Evolutionary conservation across 139 green algal genomes (phyloP), one percentile per base, ranked within the genome.

Genomic region (Pseudopediastrum boryanum): DNA sequence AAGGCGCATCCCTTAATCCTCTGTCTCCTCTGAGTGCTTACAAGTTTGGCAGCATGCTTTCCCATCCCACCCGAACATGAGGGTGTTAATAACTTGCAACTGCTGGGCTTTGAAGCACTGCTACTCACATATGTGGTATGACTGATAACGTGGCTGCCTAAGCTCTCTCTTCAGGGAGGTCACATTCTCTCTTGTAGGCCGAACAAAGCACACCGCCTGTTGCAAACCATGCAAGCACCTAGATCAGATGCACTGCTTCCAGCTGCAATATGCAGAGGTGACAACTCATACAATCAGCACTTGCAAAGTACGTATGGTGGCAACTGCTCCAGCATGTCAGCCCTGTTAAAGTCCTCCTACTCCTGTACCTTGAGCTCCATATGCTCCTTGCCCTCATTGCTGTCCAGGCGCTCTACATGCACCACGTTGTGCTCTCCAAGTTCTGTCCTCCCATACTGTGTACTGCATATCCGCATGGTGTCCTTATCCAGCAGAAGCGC

Each of bases 381-480:
- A 54, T 94, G 87, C 51, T 89, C 70, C 38, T 94, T 90, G 19
- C 66, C 82, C 2, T 79, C 65, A 38, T 39, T 71, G 46, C 43
- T 67, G 29, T 97, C 95, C 6, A 99, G 68, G 2, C 82, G 68
- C 85, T 99, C 93, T n/a, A 98, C 86, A 39, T 98, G 87, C 77
- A 97, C 96, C 12, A 98, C 94, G 71, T 95, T 92, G 33, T 94
- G 87, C 68, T 97, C 91, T 36, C 95, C 85, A 44, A 99, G 94
- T 54, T 98, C 96, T n/a, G 87, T 92, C 52, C 98, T 88, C 39
- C 90, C 95, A 72, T 92, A 94, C n/a, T 96, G 89, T 0, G 87
- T 93, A 54, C 81, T 90, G 23, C 94, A 82, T 2, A 92, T 92
- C 2, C 82, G 83, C 80, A 95, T 94, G 25, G 95, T 99, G 25